phyloP scores from a whole-genome alignment of 78 protist genomes.

The Dictyostelium citrinum region DNA sequence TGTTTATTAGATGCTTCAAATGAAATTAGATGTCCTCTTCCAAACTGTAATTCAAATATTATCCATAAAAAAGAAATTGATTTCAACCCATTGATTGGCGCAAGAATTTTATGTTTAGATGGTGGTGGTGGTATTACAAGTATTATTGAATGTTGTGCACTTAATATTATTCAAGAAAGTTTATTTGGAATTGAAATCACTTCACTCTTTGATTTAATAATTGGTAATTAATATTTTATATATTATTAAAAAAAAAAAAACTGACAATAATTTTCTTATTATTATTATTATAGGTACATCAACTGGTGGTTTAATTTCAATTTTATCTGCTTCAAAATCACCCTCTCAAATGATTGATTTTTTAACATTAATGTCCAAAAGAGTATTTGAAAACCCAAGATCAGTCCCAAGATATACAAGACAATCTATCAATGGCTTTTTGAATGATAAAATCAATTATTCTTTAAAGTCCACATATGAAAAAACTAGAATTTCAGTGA shows the following conservation, averaged over 20 bases:
- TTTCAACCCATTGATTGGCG: not conserved
- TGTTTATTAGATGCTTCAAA: not conserved
- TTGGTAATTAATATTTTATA: not conserved
- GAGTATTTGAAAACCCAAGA: not conserved
- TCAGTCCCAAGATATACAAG: not conserved
- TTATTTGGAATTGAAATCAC: not conserved
- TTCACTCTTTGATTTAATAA: not conserved
- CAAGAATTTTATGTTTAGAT: constrained; percentile 11
- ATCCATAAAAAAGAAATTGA: not conserved
- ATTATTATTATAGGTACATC: not conserved
- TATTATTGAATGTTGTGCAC: not conserved
- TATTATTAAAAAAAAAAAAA: no score
- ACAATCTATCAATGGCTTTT: not conserved
- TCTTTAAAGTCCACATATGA: not conserved
- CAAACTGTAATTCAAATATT: not conserved
- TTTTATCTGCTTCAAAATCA: not conserved
- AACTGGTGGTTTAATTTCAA: not conserved
- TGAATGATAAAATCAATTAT: no score
- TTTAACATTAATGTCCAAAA: not conserved
- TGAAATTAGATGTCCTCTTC: not conserved
- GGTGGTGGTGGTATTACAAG: constrained; percentile 62
- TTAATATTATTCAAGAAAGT: not conserved
- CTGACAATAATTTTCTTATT: no score
- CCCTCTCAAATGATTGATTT: not conserved
- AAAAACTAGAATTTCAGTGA: not conserved